Evolutionary conservation across 176 grass and related monocot genomes (phyloP).

Genomic region (Eremochloa ophiuroides): DNA sequence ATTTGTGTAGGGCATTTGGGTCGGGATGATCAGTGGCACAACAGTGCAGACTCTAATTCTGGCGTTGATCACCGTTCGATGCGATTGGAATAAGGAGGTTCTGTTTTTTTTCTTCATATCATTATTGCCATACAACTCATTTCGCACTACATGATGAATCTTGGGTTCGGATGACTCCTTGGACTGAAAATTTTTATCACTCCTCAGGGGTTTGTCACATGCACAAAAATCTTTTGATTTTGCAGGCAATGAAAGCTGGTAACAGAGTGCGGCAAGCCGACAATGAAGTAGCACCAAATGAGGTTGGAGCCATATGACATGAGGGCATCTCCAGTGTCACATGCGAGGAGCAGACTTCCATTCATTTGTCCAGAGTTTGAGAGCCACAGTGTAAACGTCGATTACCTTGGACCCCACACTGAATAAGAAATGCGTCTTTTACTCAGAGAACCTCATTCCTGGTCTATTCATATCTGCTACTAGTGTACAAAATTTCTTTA

Average conservation of each 20-base stretch:
- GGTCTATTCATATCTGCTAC: too few species aligned
- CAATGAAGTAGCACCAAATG: background rate
- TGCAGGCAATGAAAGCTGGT: conserved; percentile 22
- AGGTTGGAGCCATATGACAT: conserved; percentile 10
- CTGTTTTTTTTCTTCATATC: background rate
- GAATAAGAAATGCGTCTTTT: too few species aligned
- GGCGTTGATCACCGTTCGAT: background rate
- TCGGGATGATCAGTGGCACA: conserved; percentile 44
- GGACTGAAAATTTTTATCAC: background rate
- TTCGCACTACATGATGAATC: too few species aligned
- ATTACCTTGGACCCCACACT: too few species aligned
- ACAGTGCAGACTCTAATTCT: conserved; percentile 38
- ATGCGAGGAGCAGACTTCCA: too few species aligned
- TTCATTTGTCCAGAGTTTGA: too few species aligned
- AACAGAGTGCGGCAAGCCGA: background rate
- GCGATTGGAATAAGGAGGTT: conserved; percentile 44
- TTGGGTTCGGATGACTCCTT: background rate
- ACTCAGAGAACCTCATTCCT: too few species aligned
- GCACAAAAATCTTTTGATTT: background rate
- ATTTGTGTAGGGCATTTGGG: conserved; percentile 33
- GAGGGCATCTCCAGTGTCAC: too few species aligned
- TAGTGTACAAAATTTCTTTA: too few species aligned
- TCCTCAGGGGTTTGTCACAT: background rate
- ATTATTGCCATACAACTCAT: background rate
- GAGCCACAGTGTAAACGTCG: too few species aligned